A percentile compares a stretch with the other conserved stretches of the same genome.
phyloP scores from a whole-genome alignment of 768 basidiomycete species.

The Lentinula sp. region DNA sequence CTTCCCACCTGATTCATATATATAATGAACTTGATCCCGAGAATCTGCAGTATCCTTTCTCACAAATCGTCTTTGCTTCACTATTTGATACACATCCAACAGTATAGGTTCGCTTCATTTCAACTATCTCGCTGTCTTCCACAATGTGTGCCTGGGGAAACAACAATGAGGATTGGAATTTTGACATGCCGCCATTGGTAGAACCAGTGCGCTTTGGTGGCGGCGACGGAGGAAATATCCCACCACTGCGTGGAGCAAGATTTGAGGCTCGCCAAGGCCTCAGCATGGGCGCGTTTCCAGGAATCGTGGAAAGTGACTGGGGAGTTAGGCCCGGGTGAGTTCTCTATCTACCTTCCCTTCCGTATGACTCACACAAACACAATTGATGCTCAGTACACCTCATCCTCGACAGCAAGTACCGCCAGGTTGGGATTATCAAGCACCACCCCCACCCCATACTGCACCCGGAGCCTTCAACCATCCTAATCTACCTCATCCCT shows the following conservation, averaged over 20 bases:
- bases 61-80: too few species aligned
- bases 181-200: not conserved
- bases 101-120: too few species aligned
- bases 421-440: conserved; percentile 1
- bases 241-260: not conserved
- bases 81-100: too few species aligned
- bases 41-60: too few species aligned
- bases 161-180: not conserved
- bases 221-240: not conserved
- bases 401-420: not conserved
- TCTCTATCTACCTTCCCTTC: not conserved
- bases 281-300: conserved; percentile 1
- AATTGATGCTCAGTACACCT: not conserved
- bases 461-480: not conserved
- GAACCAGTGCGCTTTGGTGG: not conserved
- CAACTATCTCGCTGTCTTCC: too few species aligned
- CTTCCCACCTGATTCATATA: too few species aligned
- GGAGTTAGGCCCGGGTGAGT: not conserved
- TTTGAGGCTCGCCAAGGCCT: not conserved
- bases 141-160: too few species aligned
- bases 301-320: not conserved
- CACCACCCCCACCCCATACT: not conserved
- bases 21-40: too few species aligned
- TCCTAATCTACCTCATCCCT: not conserved
- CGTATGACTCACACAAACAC: not conserved